These are phyloP conservation scores for Vigna hirtella DNA, from an alignment of 306 rosid species.

Conservation along the genomic window DNA sequence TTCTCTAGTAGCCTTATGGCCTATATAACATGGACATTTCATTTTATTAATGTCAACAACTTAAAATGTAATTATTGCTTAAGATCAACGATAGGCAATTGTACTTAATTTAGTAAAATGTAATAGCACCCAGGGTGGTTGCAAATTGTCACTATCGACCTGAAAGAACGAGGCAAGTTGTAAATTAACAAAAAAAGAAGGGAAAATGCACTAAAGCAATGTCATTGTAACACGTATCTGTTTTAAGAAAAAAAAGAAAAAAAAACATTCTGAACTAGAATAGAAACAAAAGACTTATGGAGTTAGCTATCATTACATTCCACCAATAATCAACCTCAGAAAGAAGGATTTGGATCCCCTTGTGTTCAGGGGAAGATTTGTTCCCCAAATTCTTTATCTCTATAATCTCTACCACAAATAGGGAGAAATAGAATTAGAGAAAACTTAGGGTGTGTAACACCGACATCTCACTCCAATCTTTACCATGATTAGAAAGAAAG, in stretches of 20 bases:
- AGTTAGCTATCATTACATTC: conserved; percentile 5
- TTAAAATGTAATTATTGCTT: neutral
- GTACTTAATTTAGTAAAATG: conserved; percentile 20
- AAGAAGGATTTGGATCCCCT: neutral
- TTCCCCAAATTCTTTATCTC: conserved; percentile 5
- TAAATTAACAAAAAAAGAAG: neutral
- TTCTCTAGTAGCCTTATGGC: neutral
- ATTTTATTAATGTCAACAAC: conserved; percentile 4
- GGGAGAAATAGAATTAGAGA: neutral
- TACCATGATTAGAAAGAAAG: neutral
- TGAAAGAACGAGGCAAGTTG: conserved; percentile 1
- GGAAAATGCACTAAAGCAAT: conserved; percentile 10
- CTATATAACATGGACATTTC: neutral
- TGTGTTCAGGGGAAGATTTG: neutral
- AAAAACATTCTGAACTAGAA: conserved; percentile 4
- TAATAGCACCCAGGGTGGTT: conserved; percentile 8
- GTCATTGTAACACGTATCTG: conserved; percentile 5
- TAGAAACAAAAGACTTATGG: conserved; percentile 17
- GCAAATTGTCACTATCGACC: neutral
- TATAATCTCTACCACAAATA: conserved; percentile 3
- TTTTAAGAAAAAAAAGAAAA: neutral
- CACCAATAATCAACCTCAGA: conserved; percentile 13
- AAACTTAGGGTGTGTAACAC: neutral
- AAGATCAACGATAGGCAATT: conserved; percentile 9
- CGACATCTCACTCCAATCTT: neutral